Base-by-base conservation (phyloP, 176 grass and related monocot genomes). In the Stipa capillata region DNA sequence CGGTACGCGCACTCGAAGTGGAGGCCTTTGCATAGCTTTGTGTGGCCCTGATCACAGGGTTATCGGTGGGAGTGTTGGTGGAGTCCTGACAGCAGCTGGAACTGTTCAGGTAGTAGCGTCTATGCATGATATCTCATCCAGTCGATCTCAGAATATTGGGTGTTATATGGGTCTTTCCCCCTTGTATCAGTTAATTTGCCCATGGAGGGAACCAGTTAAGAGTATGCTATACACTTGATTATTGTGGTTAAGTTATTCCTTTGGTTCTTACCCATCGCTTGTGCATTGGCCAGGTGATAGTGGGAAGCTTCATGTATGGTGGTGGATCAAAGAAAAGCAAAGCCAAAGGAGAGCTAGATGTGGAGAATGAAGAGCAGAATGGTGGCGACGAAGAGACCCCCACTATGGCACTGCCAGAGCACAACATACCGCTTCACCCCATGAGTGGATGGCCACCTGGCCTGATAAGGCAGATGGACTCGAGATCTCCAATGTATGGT, bases 11-110 rank as follows among this genome's bases (percentile, higher is more conserved):
- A 90, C 63, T 35, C 57, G 89, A 23, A 97, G 65, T 18, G 94
- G 89, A 52, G 91, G 90, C 27, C 82, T 99, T 65, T 93, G 87
- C 86, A 93, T 99, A 79, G 92, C 92, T 28, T 77, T 99, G 27
- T 93, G 88, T 20, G 83, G 83, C 51, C 88, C 96, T 55, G 92
- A 93, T 64, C 92, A 93, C 47, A 87, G 89, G 18, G 88, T 95
- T 73, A 89, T 99, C 16, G 96, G 96, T 64, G 96, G 96, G 37
- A 87, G 84, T 23, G 90, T 99, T 50, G 84, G 80, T 37, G 96
- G 96, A 74, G 71, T 50, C 53, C 81, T 99, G 69, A 87, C 87
- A 51, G 92, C 96, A 52, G 96, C 92, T 74, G 91, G 87, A 68
- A 91, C 88, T 28, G 96, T 99, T 58, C 96, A 99, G 92, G 96